These are phyloP conservation scores for Abrus precatorius DNA, from an alignment of 306 rosid species.

Conservation along the genomic window DNA sequence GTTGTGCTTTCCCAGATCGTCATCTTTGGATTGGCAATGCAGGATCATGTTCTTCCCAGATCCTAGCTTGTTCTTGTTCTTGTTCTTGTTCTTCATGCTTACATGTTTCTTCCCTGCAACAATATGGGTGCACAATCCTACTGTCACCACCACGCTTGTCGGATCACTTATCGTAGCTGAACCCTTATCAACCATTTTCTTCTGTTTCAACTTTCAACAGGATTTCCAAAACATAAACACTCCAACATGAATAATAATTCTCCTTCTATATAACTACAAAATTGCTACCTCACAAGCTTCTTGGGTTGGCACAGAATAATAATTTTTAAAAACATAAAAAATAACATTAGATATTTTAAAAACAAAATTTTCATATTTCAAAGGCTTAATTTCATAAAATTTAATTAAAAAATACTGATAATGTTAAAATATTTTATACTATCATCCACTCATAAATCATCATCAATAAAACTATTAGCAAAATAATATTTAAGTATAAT, in stretches of 20 bases:
- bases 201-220: background rate
- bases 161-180: slow-evolving; percentile 25
- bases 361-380: too few species aligned
- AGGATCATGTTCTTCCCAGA: slow-evolving; percentile 55
- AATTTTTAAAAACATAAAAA: too few species aligned
- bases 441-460: too few species aligned
- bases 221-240: too few species aligned
- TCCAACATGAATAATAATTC: background rate
- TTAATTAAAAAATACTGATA: too few species aligned
- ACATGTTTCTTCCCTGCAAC: slow-evolving; percentile 49
- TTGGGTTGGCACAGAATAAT: background rate
- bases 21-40: slow-evolving; percentile 61
- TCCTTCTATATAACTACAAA: background rate
- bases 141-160: slow-evolving; percentile 19
- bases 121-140: slow-evolving; percentile 35
- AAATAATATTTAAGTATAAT: too few species aligned
- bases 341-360: too few species aligned
- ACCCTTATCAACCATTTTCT: background rate
- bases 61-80: slow-evolving; percentile 55
- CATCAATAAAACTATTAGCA: too few species aligned
- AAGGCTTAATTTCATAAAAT: too few species aligned
- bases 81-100: slow-evolving; percentile 27
- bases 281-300: slow-evolving; percentile 1
- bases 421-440: too few species aligned
- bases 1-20: slow-evolving; percentile 48